Base-by-base conservation (phyloP, 2,329 filamentous ascomycete genomes). In the Elsinoe arachidis region DNA sequence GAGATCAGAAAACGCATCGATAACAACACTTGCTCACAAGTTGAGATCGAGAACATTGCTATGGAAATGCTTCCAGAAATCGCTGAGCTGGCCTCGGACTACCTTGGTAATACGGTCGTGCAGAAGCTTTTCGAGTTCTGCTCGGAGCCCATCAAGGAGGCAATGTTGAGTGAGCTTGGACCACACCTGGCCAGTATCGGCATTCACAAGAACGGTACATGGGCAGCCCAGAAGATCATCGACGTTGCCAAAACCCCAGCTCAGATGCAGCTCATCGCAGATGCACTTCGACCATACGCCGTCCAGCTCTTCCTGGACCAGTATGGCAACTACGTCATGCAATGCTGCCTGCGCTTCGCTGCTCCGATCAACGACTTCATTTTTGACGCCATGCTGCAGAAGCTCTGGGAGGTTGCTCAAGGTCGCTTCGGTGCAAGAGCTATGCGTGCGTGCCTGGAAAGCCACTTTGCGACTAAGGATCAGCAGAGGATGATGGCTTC, bases 171-270 rank as follows among this genome's bases (percentile, higher is more conserved):
- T 12, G 84, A 91, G 68, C 95, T 99, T 66, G 84, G 88, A 2
- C 91, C 92, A 58, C 91, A 96, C 69, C 81, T 97, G 69, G 90
- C 92, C 23, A 91, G 97, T 73, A 96, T 97, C 73, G 93, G 93
- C 65, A 85, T 96, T 6, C 93, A 99, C 80, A 99, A 99, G 81
- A 99, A 99, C 67, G 93, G 93, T 61, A 99, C 93, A 1, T 99
- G 93, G 93, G 93, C 93, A 56, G 93, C 93, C 1, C 93, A 99
- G 74, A 99, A 97, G 80, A 97, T 99, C 67, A 97, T 99, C 64
- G 92, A 97, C 67, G 90, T 96, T 5, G 92, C 90, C 70, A 90
- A 93, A 73, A 90, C 87, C 0, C 84, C 87, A 5, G 76, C 78
- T 39, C 91, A 97, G 73, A 92, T 93, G 85, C 75, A 78, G 47